Evolutionary conservation across 805 yeast species (phyloP).

Genomic region (Pichia californica): DNA sequence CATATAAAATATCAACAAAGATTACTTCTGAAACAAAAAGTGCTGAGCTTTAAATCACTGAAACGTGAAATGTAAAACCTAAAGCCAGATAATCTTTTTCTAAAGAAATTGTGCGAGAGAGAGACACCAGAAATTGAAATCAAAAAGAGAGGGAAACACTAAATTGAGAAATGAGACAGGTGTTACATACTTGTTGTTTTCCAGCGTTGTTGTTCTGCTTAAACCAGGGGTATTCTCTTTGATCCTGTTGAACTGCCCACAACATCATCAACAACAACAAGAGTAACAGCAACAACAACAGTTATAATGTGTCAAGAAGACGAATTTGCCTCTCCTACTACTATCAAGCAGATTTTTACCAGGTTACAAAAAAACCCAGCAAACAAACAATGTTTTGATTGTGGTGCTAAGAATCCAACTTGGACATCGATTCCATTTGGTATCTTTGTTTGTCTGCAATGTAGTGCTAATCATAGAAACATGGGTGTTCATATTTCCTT

Average conservation of each 20-base stretch:
- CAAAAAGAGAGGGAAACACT: too few relatives aligned
- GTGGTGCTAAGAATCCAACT: constrained; percentile 89
- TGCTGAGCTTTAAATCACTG: too few relatives aligned
- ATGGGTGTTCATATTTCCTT: constrained; percentile 94
- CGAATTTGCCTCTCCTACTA: constrained; percentile 59
- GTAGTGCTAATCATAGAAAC: constrained; percentile 93
- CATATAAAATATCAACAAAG: too few relatives aligned
- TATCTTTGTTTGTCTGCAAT: constrained; percentile 83
- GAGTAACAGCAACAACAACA: not conserved
- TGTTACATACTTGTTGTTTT: too few relatives aligned
- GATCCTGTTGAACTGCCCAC: too few relatives aligned
- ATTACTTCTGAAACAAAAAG: too few relatives aligned
- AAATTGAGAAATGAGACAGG: too few relatives aligned
- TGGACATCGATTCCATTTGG: constrained; percentile 99
- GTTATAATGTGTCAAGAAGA: constrained; percentile 10
- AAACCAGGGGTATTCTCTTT: too few relatives aligned
- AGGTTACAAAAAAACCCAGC: constrained; percentile 59
- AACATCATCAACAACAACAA: not conserved
- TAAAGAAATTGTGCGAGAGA: too few relatives aligned
- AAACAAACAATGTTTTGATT: constrained; percentile 85
- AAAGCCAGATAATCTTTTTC: too few relatives aligned
- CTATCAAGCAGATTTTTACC: constrained; percentile 58
- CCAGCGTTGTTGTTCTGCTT: not conserved
- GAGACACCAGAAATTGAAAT: too few relatives aligned
- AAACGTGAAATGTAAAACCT: too few relatives aligned